Evolutionary conservation across 169 alveolate genomes (phyloP).

Genomic region (Eimeria necatrix): DNA sequence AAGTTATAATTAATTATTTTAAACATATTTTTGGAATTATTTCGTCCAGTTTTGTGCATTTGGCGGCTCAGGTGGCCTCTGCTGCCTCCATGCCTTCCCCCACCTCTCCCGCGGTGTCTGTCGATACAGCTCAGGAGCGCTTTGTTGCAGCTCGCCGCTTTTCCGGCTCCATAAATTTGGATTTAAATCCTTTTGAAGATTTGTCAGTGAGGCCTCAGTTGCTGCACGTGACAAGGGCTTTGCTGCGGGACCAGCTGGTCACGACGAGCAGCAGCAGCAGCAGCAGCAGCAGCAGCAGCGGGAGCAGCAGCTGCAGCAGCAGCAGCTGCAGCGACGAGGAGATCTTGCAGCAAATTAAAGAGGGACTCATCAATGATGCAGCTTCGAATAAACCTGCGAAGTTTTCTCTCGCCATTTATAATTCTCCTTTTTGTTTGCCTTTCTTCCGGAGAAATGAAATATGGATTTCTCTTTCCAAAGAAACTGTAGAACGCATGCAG

Average conservation of each 20-base stretch:
- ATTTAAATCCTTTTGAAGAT: not conserved
- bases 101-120: not conserved
- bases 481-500: not conserved
- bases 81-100: slow-evolving; percentile 43
- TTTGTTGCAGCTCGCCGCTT: slow-evolving; percentile 49
- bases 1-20: not conserved
- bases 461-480: not conserved
- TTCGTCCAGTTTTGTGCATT: not conserved
- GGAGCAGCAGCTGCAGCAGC: too few relatives aligned
- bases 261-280: not conserved
- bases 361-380: not conserved
- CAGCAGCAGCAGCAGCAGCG: too few relatives aligned
- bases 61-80: not conserved
- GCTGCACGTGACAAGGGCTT: not conserved
- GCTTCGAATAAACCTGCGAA: not conserved
- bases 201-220: not conserved
- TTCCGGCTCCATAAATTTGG: slow-evolving; percentile 9
- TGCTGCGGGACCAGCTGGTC: not conserved
- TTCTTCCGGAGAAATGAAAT: slow-evolving; percentile 21
- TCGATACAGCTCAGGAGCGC: not conserved
- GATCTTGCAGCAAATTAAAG: not conserved
- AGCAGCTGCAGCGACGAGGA: slow-evolving; percentile 36
- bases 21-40: not conserved
- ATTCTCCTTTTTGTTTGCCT: slow-evolving; percentile 15
- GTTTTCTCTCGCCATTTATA: not conserved